Evolutionary conservation across 345 rosid genomes (phyloP).

Genomic region (Syzygium grande): DNA sequence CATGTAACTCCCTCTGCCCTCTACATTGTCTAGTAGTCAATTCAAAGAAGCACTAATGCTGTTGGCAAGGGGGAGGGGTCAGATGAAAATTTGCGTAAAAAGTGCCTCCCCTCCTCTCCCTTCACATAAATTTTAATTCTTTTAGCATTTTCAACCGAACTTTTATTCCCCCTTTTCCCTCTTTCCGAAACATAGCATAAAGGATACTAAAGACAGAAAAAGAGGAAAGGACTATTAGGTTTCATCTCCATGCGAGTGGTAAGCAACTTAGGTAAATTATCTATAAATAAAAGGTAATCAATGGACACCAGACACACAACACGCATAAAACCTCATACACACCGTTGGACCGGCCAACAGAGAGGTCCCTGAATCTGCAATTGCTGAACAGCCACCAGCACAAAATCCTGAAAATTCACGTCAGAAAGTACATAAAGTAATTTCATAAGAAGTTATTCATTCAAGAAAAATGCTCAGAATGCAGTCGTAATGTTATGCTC

Average conservation of each 20-base stretch:
- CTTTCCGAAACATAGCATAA: background rate
- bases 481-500: background rate
- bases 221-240: background rate
- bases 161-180: background rate
- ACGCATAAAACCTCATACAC: conserved; percentile 2
- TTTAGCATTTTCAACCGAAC: background rate
- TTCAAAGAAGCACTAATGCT: background rate
- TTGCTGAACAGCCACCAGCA: conserved; percentile 46
- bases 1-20: background rate
- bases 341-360: conserved; percentile 72
- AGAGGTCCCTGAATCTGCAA: conserved; percentile 84
- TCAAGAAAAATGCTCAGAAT: background rate
- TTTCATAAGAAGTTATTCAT: background rate
- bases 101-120: background rate
- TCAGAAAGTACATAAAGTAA: background rate
- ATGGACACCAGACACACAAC: background rate
- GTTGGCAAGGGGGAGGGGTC: background rate
- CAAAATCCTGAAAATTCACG: conserved; percentile 37
- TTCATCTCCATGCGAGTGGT: background rate
- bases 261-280: background rate
- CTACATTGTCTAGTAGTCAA: background rate
- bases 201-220: background rate
- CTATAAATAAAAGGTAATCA: background rate
- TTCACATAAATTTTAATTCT: background rate
- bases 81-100: background rate